Evolutionary conservation across 208 protist genomes (phyloP), one percentile per base, ranked within the genome.

Genomic region (Acanthamoeba sp.): DNA sequence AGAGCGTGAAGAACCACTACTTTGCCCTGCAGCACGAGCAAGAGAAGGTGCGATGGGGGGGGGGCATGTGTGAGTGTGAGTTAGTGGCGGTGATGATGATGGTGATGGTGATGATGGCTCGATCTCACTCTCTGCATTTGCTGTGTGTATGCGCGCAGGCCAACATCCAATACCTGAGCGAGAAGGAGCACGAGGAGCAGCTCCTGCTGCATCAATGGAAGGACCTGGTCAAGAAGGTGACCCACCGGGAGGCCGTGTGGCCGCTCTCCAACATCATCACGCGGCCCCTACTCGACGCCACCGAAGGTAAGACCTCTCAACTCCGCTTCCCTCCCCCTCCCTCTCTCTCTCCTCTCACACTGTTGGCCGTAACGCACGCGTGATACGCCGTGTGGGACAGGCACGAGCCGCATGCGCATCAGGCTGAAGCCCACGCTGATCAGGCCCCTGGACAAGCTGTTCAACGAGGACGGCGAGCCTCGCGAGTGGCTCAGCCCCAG

Each of bases 211-310:
- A 92, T 32, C 48, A 92, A 27, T 92, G 87, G 87, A 92, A 92
- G 87, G 42, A 73, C 10, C 48, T 92, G 2, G 87, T 92, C 40
- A 92, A 92, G 87, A 76, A 73, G 80, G 80, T 88, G 45, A 88
- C 80, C 29, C 80, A 88, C 24, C 80, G 57, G 80, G 48, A 88
- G 29, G 34, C 80, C 34, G 80, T 88, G 34, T 88, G 80, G 80
- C 80, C 80, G 34, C 45, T 88, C 27, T 7, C 45, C 27, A 32
- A 88, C 18, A 22, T 62, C 42, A 42, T 88, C 29, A 52, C 32
- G 12, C 22, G 59, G 6, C 42, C 38, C 1, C 32, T 66, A 34
- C 42, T 92, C 27, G 87, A 92, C 32, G 24, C 87, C 22, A 92
- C 87, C 38, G 87, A 92, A 73, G 87, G 87, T 76, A 73, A 57